Evolutionary conservation across 345 rosid species (phyloP), one percentile per base, ranked within the genome.

Genomic region (Brassica juncea): DNA sequence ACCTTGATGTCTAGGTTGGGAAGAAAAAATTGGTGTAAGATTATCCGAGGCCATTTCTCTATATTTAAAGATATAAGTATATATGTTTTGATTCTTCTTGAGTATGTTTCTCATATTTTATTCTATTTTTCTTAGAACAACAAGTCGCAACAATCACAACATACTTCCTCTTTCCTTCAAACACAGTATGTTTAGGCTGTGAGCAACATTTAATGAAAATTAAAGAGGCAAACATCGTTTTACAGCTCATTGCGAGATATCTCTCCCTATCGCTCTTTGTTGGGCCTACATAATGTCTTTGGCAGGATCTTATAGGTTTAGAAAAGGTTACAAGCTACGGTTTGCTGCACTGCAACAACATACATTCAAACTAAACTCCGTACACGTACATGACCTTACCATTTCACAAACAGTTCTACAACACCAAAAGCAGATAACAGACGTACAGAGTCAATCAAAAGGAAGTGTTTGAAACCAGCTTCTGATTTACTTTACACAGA

Each of bases 371-470:
- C 68, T 34, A 16, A 15, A 64, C 68, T 15, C 31, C 35, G 12
- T 27, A 61, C 66, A 61, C 7, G 35, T 61, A 31, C 68, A 32
- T 32, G 44, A 64, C 27, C 68, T 32, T 15, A 64, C 44, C 12
- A 64, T 64, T 32, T 32, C 27, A 63, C 12, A 15, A 64, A 32
- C 68, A 64, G 68, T 63, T 63, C 68, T 15, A 31, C 47, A 32
- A 4, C 14, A 64, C 25, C 68, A 64, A 65, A 57, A 63, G 68
- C 64, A 23, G 39, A 70, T 74, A 52, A 69, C 69, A 69, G 30
- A 72, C 72, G 28, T 55, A 59, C 81, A 78, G 3, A 30, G 77
- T 14, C 34, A 16, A 37, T 35, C 72, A 66, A 52, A 31, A 62
- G 21, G 70, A 14, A 4, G 35, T 7, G 37, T 3, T 6, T 19